A percentile compares a stretch with the other conserved stretches of the same genome.
Conservation (phyloP, 2,329 filamentous ascomycete genomes). For the Ceratocystis diversiconidia region DNA sequence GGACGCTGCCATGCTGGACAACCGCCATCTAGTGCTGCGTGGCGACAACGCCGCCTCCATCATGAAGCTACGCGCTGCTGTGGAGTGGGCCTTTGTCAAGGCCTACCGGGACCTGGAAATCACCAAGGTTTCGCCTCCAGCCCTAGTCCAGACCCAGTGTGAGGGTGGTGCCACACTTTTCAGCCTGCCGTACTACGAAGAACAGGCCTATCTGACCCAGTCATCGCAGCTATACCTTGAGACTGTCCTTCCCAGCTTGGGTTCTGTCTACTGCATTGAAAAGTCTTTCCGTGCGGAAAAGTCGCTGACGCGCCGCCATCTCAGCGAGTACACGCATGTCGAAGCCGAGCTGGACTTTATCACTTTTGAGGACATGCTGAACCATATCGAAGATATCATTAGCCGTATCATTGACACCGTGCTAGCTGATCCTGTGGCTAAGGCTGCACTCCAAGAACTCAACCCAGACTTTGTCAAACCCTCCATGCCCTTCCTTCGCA, state of each 20-base stretch:
- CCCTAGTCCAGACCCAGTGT: slow-evolving; percentile 87
- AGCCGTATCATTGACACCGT: slow-evolving; percentile 71
- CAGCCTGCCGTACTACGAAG: slow-evolving; percentile 75
- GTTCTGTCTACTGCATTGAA: slow-evolving; percentile 94
- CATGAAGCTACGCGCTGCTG: slow-evolving; percentile 71
- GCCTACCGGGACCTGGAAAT: slow-evolving; percentile 64
- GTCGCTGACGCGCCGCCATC: slow-evolving; percentile 79
- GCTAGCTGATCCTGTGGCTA: slow-evolving; percentile 57
- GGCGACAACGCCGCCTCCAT: slow-evolving; percentile 73
- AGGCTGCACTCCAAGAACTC: slow-evolving; percentile 62
- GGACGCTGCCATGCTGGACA: slow-evolving; percentile 58
- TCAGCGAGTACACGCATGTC: slow-evolving; percentile 93
- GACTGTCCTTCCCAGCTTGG: slow-evolving; percentile 77
- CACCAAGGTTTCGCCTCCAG: slow-evolving; percentile 75
- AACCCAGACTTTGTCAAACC: slow-evolving; percentile 84
- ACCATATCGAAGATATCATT: slow-evolving; percentile 74
- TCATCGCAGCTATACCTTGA: slow-evolving; percentile 96
- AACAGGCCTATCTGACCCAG: slow-evolving; percentile 87
- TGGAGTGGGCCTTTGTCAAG: slow-evolving; percentile 67
- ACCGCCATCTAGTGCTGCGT: slow-evolving; percentile 72
- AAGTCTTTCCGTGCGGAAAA: slow-evolving; percentile 98
- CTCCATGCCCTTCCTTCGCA: slow-evolving; percentile 75
- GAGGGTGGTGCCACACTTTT: slow-evolving; percentile 89
- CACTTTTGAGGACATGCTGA: slow-evolving; percentile 74
- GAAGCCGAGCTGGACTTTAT: slow-evolving; percentile 97